Base-by-base conservation (phyloP, 352 stramenopile species). In the Phytophthora macrochlamydospora region DNA sequence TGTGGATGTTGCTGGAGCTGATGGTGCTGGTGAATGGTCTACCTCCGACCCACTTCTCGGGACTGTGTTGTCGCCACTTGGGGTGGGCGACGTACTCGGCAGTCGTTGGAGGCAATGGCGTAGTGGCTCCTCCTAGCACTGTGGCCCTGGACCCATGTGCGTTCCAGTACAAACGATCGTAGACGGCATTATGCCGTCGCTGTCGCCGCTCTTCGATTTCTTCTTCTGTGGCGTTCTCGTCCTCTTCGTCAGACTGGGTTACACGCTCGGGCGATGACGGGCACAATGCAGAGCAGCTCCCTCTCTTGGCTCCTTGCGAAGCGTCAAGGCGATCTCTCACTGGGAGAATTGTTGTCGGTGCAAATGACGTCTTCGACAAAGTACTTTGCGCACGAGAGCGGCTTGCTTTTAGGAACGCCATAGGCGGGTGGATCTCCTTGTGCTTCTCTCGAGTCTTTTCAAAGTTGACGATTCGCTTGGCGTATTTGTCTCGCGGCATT, bases 371-470 rank as follows among this genome's bases (percentile, higher is more conserved):
- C 76, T n/a, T 74, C 56, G 7, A 87, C 70, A 33, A 88, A 90
- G 51, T 84, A 90, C 59, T 87, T 85, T 40, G 67, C 81, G 58
- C 81, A 88, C 13, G 69, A 69, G 48, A 90, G 71, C 30, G 76
- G 71, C 45, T 87, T 87, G 69, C 81, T 87, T 30, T 77, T 4
- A 79, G 62, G 38, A 90, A 77, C 13, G 71, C 62, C 73, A 92
- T 83, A 1, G 84, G 81, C 42, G 73, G 73, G 28, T 92, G 84
- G 32, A 92, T 85, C 53, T 92, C 81, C 51, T 91, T 92, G 53
- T 78, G 57, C 54, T 89, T 90, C 32, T 81, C 77, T 13, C 81
- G 78, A 8, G 70, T 72, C 59, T 83, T 85, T 62, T 84, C 78
- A 24, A 91, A 81, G 55, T 80, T 87, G 48, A 73, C 52, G 57